Evolutionary conservation across 2,329 filamentous ascomycete species (phyloP).

Genomic region (Penicillium fuscoglaucum): DNA sequence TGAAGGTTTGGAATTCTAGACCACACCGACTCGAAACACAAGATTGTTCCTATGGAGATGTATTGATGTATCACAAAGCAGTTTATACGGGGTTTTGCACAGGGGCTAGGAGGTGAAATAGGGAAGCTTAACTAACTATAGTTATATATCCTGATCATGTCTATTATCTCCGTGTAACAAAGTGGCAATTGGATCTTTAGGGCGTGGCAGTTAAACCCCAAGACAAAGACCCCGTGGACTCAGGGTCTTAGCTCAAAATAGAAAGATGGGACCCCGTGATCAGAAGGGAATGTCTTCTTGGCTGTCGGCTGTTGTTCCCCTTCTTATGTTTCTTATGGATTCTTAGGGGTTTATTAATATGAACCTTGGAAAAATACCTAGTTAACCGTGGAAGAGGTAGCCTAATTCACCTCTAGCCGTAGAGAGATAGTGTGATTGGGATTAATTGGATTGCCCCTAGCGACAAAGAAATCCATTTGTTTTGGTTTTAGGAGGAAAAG

Average conservation of each 20-base stretch:
- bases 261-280: background rate
- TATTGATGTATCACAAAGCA: background rate
- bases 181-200: background rate
- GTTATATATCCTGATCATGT: too few species aligned
- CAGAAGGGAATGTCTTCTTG: background rate
- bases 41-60: too few species aligned
- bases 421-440: too few species aligned
- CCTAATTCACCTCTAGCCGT: too few species aligned
- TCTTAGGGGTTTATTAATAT: background rate
- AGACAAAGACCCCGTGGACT: background rate
- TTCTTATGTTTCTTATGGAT: background rate
- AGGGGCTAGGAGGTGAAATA: background rate
- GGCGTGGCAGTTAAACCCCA: conserved; percentile 3
- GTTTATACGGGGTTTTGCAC: background rate
- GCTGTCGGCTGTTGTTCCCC: conserved; percentile 1
- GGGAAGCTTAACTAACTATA: too few species aligned
- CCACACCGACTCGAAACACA: background rate
- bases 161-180: background rate
- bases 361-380: background rate
- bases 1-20: background rate
- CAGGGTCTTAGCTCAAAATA: background rate
- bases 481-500: too few species aligned
- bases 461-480: conserved; percentile 3
- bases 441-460: conserved; percentile 14
- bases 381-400: too few species aligned